These are phyloP conservation scores for Podospora pseudopauciseta DNA, from an alignment of 495 filamentous ascomycete genomes.

Conservation along the genomic window DNA sequence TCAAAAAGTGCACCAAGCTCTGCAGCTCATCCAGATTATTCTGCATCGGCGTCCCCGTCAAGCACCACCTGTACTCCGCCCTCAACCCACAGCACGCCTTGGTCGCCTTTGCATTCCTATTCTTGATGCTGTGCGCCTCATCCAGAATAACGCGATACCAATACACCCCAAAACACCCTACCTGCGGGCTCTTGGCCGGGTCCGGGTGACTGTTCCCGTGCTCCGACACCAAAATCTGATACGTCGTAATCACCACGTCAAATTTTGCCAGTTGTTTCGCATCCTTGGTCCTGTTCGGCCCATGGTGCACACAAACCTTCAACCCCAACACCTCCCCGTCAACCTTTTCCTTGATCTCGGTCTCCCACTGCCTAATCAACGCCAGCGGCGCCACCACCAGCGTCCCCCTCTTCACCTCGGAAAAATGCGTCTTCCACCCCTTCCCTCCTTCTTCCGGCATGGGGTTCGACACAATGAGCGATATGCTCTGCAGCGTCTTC, in stretches of 20 bases:
- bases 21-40: constrained; percentile 98
- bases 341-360: constrained; percentile 80
- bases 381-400: constrained; percentile 93
- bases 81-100: constrained; percentile 78
- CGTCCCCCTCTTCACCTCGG: constrained; percentile 68
- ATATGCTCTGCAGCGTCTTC: constrained; percentile 79
- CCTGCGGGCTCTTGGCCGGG: constrained; percentile 53
- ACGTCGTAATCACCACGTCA: constrained; percentile 97
- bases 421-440: constrained; percentile 56
- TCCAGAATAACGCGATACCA: constrained; percentile 97
- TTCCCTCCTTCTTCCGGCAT: constrained; percentile 56
- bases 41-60: constrained; percentile 94
- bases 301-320: constrained; percentile 85
- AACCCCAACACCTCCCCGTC: constrained; percentile 56
- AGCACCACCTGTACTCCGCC: constrained; percentile 87
- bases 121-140: constrained; percentile 97
- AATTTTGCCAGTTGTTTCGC: constrained; percentile 71
- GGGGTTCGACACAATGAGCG: constrained; percentile 76
- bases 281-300: constrained; percentile 74
- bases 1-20: constrained; percentile 83
- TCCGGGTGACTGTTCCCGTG: constrained; percentile 58
- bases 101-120: constrained; percentile 90
- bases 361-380: constrained; percentile 96
- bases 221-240: constrained; percentile 90
- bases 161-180: constrained; percentile 82